These are phyloP conservation scores for Magnaporthiopsis rhizophila DNA, from an alignment of 2,329 filamentous ascomycete species.

Conservation along the genomic window DNA sequence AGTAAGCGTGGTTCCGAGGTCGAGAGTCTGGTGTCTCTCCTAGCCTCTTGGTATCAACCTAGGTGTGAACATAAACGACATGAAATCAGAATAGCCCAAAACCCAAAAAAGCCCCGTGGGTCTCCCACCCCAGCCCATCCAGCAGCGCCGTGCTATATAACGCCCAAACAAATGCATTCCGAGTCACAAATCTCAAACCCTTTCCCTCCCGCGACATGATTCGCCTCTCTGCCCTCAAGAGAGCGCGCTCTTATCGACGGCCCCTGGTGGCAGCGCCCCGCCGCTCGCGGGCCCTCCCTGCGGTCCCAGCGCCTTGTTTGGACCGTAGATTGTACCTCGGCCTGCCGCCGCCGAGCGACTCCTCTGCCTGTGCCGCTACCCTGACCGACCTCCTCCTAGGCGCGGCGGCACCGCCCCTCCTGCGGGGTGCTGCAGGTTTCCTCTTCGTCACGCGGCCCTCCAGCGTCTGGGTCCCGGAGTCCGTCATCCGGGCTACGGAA, in stretches of 20 bases:
- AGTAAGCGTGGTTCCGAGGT: not conserved
- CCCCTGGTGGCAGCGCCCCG: not conserved
- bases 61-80: not conserved
- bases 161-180: not conserved
- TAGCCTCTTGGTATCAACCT: not conserved
- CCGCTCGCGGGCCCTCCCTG: not conserved
- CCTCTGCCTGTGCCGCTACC: not conserved
- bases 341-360: no score
- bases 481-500: not conserved
- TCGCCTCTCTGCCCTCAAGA: not conserved
- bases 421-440: not conserved
- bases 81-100: not conserved
- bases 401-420: not conserved
- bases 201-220: not conserved
- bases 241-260: not conserved
- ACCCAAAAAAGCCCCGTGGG: not conserved
- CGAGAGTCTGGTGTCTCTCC: not conserved
- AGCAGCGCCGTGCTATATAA: not conserved
- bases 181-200: not conserved
- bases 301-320: not conserved
- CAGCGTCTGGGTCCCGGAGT: slow-evolving; percentile 1
- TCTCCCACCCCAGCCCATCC: not conserved
- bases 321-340: not conserved
- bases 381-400: not conserved
- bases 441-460: slow-evolving; percentile 2